These are phyloP conservation scores for Elsinoe fawcettii DNA, from an alignment of 2,329 filamentous ascomycete species.

Conservation along the genomic window DNA sequence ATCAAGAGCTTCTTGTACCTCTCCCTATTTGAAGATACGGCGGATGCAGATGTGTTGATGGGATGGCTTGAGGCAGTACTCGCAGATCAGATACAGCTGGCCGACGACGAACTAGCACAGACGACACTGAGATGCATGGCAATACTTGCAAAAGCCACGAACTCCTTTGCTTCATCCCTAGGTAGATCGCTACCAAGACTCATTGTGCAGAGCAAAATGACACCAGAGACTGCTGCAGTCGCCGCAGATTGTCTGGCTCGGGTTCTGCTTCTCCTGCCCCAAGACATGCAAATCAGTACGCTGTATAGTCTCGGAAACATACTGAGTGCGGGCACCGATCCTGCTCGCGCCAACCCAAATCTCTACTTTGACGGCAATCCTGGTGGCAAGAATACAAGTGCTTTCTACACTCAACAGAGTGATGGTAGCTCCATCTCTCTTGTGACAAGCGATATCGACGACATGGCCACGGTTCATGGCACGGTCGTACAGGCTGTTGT, in stretches of 20 bases:
- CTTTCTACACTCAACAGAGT: constrained; percentile 26
- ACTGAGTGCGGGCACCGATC: constrained; percentile 61
- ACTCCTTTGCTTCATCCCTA: constrained; percentile 63
- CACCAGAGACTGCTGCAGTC: constrained; percentile 59
- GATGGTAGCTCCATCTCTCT: constrained; percentile 71
- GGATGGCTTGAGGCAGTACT: constrained; percentile 80
- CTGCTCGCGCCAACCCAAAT: constrained; percentile 44
- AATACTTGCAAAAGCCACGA: constrained; percentile 67
- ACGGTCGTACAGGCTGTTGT: constrained; percentile 96
- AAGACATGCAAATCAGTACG: constrained; percentile 90
- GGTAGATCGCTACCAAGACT: constrained; percentile 76
- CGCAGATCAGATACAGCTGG: constrained; percentile 72
- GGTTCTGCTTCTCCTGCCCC: constrained; percentile 72
- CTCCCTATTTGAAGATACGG: constrained; percentile 67
- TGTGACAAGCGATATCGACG: constrained; percentile 65
- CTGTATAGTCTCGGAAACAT: constrained; percentile 96
- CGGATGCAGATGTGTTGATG: constrained; percentile 70
- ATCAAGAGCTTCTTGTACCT: constrained; percentile 82
- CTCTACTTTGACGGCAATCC: constrained; percentile 41
- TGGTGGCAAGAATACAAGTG: constrained; percentile 19
- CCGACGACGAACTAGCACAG: constrained; percentile 66
- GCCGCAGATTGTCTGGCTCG: constrained; percentile 81
- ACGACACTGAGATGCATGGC: constrained; percentile 76
- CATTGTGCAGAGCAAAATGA: constrained; percentile 74
- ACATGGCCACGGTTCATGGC: constrained; percentile 66